Evolutionary conservation across 805 yeast genomes (phyloP), one percentile per base, ranked within the genome.

Genomic region (Lachancea dasiensis): DNA sequence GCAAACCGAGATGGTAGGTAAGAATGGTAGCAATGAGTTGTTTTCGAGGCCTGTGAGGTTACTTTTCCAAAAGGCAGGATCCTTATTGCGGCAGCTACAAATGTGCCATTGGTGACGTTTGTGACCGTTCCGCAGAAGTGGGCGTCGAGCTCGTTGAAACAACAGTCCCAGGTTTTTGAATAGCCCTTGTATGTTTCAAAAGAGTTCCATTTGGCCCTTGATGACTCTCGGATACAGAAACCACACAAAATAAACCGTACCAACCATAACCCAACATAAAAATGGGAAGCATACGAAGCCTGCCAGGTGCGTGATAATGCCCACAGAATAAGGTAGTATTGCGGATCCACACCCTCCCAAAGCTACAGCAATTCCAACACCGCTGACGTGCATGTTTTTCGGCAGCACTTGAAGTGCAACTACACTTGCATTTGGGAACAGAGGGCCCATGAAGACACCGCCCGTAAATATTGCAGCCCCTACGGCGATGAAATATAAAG

Each of bases 281-380:
- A 51, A 9, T 1, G 65, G 65, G 11, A 58, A 40, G 39, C 51
- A 47, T 13, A 41, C 21, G 28, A 60, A 50, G 2, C 60, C 59
- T 1, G 56, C 32, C 17, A 38, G n/a, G 21, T 57, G 56, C 5
- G 60, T 45, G 0, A 54, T 21, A 2, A 54, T 40, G 6, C 95
- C 95, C 25, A 79, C 68, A 2, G 75, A 37, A 45, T 77, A 81
- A 1, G 94, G 92, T 5, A 84, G 45, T 0, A 75, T 68, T 0
- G 94, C 90, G n/a, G 82, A 83, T 1, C 95, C 95, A 11, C 80
- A 75, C 3, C 92, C 89, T 5, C 94, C 95, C 43, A 84, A 54
- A 0, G 92, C 87, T 39, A 87, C 78, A 15, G 81, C 75, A 38
- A 82, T 66, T 0, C 95, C 89, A 6, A 86, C 70, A 1, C 86